Base-by-base conservation (phyloP, 1,284 basidiomycete genomes). In the Tetrapyrgos nigripes region DNA sequence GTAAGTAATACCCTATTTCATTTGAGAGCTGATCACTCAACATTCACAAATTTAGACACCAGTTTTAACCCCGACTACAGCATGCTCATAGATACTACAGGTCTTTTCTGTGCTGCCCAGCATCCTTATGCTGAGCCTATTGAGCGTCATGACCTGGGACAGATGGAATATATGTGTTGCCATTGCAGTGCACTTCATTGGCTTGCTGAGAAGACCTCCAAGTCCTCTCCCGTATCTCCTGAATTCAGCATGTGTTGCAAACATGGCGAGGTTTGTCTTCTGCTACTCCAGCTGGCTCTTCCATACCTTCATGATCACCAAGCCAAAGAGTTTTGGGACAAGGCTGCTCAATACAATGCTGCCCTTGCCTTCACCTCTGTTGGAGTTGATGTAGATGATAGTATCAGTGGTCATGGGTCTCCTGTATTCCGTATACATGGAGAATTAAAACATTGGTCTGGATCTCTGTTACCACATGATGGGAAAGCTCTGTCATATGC, bases 321-420 rank as follows among this genome's bases (percentile, higher is more conserved):
- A 10, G 45, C 53, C 27, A 47, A 33, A 24, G 23, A 55, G 19
- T 76, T 75, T 43, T 62, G 47, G 17, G 57, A 59, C 10, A 66
- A 74, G 0, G 74, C 77, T 21, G 45, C 52, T 1, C 65, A 74
- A 47, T 77, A 78, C 44, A 79, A 79, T 55, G 64, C 63, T 58
- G 67, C 76, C 1, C 51, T 79, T 26, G 69, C 75, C 1, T 79
- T 80, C 46, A 79, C 75, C 0, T 82, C 79, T 1, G 27, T 80
- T 0, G 74, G 72, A 14, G 68, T 68, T 1, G 46, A 74, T 9
- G 24, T 52, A 35, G 74, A 80, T 40, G 19, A 66, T 26, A 67
- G 74, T 37, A 59, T 51, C 45, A 24, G 24, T 55, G 70, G 73
- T 1, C 4, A 60, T 55, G 77, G 74, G 0, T 66, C 70, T 1